These are phyloP conservation scores for Kodamaea restingae DNA, from an alignment of 805 yeast species.

Conservation along the genomic window DNA sequence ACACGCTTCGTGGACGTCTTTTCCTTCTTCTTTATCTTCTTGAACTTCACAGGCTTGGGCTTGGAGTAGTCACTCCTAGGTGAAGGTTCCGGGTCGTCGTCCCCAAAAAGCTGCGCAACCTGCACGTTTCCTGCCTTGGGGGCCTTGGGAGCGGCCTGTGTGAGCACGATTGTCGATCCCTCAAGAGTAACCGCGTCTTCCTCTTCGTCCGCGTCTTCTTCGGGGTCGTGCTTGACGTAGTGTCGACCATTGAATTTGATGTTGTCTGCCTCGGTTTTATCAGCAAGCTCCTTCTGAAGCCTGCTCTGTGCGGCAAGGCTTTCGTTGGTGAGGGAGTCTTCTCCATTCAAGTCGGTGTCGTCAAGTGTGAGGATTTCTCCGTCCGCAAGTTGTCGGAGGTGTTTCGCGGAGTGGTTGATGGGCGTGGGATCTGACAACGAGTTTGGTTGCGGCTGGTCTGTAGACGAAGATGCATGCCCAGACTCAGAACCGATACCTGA, in stretches of 20 bases:
- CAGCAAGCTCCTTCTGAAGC: constrained; percentile 26
- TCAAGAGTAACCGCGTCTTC: constrained; percentile 7
- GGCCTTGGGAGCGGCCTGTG: background rate
- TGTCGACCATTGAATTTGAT: constrained; percentile 22
- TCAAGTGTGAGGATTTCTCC: constrained; percentile 55
- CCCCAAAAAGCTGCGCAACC: constrained; percentile 8
- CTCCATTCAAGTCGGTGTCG: constrained; percentile 39
- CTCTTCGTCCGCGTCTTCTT: constrained; percentile 13
- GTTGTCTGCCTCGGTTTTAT: constrained; percentile 20
- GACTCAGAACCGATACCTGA: no score
- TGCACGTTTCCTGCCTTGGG: constrained; percentile 2
- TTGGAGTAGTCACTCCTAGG: constrained; percentile 15
- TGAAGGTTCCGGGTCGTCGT: constrained; percentile 8
- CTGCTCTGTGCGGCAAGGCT: constrained; percentile 21
- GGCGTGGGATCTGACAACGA: no score
- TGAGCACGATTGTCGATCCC: constrained; percentile 8
- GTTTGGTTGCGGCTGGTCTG: no score
- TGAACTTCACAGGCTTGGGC: constrained; percentile 31
- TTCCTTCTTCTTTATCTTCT: constrained; percentile 40
- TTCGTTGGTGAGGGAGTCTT: constrained; percentile 37
- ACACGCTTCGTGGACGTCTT: constrained; percentile 24
- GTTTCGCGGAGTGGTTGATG: constrained; percentile 18
- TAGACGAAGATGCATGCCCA: no score
- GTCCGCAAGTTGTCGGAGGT: constrained; percentile 35
- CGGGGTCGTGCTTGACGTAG: constrained; percentile 4